These are phyloP conservation scores for Oryza brachyantha DNA, from an alignment of 176 grass and related monocot species.

Conservation along the genomic window DNA sequence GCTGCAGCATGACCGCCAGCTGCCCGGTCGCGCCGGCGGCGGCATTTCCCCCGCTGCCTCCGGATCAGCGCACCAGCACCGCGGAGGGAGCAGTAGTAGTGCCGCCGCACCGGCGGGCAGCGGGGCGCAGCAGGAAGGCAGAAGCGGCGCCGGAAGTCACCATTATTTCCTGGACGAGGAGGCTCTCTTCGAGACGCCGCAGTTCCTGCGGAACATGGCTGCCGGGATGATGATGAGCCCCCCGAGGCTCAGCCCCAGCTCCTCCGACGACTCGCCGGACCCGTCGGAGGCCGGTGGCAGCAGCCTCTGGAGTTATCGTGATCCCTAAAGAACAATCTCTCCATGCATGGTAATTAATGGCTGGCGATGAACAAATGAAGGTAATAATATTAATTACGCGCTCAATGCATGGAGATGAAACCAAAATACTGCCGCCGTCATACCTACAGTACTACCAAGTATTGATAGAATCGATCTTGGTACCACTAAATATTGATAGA, in stretches of 20 bases:
- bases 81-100: neutral
- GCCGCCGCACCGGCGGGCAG: neutral
- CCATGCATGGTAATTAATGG: neutral
- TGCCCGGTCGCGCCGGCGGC: neutral
- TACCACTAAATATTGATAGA: neutral
- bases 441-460: neutral
- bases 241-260: conserved; percentile 53
- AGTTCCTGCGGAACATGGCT: conserved; percentile 78
- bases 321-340: conserved; percentile 31
- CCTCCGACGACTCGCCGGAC: conserved; percentile 51
- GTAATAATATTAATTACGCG: neutral
- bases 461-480: neutral
- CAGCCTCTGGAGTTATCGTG: conserved; percentile 75
- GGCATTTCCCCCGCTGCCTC: conserved; percentile 15
- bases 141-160: neutral
- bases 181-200: conserved; percentile 84
- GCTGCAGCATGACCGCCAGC: neutral
- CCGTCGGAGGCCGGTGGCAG: conserved; percentile 42
- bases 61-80: neutral
- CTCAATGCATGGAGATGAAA: neutral
- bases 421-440: neutral
- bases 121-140: neutral
- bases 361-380: neutral
- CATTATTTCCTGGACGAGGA: conserved; percentile 80
- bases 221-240: conserved; percentile 98